A percentile compares a stretch with the other conserved stretches of the same genome.
phyloP scores from a whole-genome alignment of 257 asterid genomes.

The Solanum pimpinellifolium region DNA sequence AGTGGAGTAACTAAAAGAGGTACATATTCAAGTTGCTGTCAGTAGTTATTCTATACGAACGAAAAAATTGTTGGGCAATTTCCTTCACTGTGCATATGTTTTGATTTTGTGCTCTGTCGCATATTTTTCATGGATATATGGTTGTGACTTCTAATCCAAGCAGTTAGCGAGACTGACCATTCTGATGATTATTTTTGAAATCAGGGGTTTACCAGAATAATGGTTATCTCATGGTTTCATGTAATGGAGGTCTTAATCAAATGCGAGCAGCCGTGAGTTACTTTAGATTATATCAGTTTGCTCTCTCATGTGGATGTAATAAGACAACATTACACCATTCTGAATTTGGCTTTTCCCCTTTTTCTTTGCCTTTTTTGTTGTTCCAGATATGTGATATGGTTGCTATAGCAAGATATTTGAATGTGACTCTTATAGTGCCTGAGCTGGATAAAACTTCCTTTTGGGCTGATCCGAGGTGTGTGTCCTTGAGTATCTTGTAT shows the following conservation, averaged over 20 bases:
- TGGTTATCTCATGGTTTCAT: conserved; percentile 62
- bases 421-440: conserved; percentile 87
- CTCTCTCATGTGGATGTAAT: not conserved
- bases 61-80: not conserved
- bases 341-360: not conserved
- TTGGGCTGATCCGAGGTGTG: conserved; percentile 96
- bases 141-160: not conserved
- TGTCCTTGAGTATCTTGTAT: not conserved
- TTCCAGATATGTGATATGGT: conserved; percentile 94
- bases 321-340: not conserved
- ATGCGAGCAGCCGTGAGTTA: conserved; percentile 69
- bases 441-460: conserved; percentile 92
- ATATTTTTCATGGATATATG: not conserved
- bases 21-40: not conserved
- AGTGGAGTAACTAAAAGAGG: not conserved
- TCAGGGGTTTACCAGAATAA: conserved; percentile 51
- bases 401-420: conserved; percentile 88
- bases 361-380: not conserved
- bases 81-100: not conserved
- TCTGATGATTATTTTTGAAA: not conserved
- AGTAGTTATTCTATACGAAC: not conserved
- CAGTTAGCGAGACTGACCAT: not conserved
- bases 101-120: not conserved
- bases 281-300: not conserved
- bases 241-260: conserved; percentile 76